Base-by-base conservation (phyloP, 306 rosid species). In the Geum urbanum region DNA sequence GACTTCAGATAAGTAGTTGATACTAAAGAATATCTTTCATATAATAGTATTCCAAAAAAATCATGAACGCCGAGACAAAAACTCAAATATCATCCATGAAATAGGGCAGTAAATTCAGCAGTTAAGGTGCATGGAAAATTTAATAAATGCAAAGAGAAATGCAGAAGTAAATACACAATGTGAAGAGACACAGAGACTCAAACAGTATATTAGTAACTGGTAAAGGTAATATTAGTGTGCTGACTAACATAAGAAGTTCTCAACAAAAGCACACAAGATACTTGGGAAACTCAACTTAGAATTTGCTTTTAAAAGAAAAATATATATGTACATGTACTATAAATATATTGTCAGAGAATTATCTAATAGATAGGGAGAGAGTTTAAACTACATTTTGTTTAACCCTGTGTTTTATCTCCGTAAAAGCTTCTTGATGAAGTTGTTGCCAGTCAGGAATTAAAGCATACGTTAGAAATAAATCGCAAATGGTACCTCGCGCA, bases 401-500 rank as follows among this genome's bases (percentile, higher is more conserved):
- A 53, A 40, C 54, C 1, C 37, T 32, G 37, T 32, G 37, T 11
- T 68, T 3, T 16, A 27, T 61, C 60, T 39, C 9, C 40, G n/a
- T 39, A 55, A 1, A 56, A 45, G 11, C 16, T 55, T 51, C 43
- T 22, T 55, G 27, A 43, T 24, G 24, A 51, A 56, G 16, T 43
- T 37, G 19, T 19, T 13, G 19, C 13, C 49, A 12, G 37, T 32
- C 15, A 52, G 16, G 65, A 67, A 51, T 24, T n/a, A 55, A 3
- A 6, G 19, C 58, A 44, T 0, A 44, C 14, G 57, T 58, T 40
- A 68, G 27, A 22, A 20, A 22, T 14, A 35, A 46, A 53, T n/a
- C 72, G 51, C 5, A 24, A 71, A 56, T 18, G 47, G 71, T 81
- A 91, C 98, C 97, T 86, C 73, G 0, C 82, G 90, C 4, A 19